Percentiles rank a stretch among this genome's conserved stretches.
phyloP scores from a whole-genome alignment of 1,284 basidiomycete genomes.

The Cutaneotrichosporon sp. region DNA sequence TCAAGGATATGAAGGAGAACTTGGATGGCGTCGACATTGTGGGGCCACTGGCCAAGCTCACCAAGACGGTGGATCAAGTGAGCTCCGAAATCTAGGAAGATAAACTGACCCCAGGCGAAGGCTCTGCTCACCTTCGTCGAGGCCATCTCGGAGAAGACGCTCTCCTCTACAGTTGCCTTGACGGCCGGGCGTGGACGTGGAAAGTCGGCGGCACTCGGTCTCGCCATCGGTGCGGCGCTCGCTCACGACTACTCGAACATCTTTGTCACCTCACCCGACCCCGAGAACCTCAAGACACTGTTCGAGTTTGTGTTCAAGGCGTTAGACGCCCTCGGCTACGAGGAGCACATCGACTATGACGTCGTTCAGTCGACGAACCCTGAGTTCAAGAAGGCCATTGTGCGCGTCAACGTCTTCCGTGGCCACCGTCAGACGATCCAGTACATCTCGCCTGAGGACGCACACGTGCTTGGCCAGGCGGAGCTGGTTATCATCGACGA shows the following conservation, averaged over 20 bases:
- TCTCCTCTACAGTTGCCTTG: constrained; percentile 91
- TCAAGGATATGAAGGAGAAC: constrained; percentile 77
- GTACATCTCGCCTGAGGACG: constrained; percentile 97
- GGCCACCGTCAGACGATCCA: constrained; percentile 92
- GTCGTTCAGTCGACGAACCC: constrained; percentile 90
- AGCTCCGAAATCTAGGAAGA: constrained; percentile 13
- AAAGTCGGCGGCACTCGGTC: constrained; percentile 92
- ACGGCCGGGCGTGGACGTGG: constrained; percentile 94
- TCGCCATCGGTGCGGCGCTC: constrained; percentile 89
- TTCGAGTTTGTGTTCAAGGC: constrained; percentile 99
- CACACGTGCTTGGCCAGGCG: constrained; percentile 94
- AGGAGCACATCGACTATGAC: constrained; percentile 97
- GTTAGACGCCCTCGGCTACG: constrained; percentile 89
- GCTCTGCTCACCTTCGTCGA: constrained; percentile 90
- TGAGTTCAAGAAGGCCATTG: constrained; percentile 93
- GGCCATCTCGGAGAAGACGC: constrained; percentile 84
- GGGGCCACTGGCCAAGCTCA: constrained; percentile 85
- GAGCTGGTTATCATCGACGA: constrained; percentile 98
- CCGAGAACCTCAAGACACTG: constrained; percentile 96
- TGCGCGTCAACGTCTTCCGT: constrained; percentile 91
- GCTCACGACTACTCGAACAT: constrained; percentile 97
- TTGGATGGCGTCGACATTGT: constrained; percentile 82
- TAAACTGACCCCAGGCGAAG: constrained; percentile 58
- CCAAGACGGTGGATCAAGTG: constrained; percentile 88
- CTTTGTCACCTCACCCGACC: constrained; percentile 95